Conservation (phyloP, 768 basidiomycete genomes). For the Asterophora lycoperdoides region DNA sequence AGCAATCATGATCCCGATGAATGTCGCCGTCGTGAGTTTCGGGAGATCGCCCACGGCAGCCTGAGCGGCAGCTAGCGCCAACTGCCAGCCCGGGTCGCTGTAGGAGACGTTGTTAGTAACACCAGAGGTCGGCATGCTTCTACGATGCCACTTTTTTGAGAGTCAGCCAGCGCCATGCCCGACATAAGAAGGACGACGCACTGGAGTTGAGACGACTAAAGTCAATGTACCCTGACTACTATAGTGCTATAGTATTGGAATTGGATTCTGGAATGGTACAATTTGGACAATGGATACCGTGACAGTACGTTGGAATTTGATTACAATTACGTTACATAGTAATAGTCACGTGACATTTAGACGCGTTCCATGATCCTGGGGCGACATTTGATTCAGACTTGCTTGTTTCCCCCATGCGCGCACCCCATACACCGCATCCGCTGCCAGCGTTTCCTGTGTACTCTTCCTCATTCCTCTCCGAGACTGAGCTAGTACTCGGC, state of each 20-base stretch:
- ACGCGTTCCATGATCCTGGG: constrained; percentile 3
- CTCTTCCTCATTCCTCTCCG: constrained; percentile 73
- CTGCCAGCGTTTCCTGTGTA: constrained; percentile 86
- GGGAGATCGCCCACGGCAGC: constrained; percentile 41
- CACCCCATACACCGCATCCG: constrained; percentile 73
- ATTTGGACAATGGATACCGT: too few relatives aligned
- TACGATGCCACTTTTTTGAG: not conserved
- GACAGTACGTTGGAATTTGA: too few relatives aligned
- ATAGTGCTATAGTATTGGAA: too few relatives aligned
- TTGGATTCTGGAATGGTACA: too few relatives aligned
- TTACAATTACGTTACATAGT: too few relatives aligned
- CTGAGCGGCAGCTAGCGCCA: not conserved
- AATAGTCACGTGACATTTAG: constrained; percentile 18
- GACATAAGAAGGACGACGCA: constrained; percentile 1
- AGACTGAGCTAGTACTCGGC: constrained; percentile 72
- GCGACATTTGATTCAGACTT: constrained; percentile 1
- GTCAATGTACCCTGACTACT: too few relatives aligned
- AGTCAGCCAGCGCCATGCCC: not conserved
- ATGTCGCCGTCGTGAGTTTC: constrained; percentile 47
- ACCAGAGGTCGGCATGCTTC: constrained; percentile 8
- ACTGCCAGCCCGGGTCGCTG: constrained; percentile 3
- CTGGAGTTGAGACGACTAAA: not conserved
- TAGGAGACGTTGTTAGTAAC: not conserved
- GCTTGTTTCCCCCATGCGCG: constrained; percentile 52
- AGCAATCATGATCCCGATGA: constrained; percentile 80